Evolutionary conservation across 2,329 filamentous ascomycete genomes (phyloP).

Genomic region (Thermomyces lanuginosus): DNA sequence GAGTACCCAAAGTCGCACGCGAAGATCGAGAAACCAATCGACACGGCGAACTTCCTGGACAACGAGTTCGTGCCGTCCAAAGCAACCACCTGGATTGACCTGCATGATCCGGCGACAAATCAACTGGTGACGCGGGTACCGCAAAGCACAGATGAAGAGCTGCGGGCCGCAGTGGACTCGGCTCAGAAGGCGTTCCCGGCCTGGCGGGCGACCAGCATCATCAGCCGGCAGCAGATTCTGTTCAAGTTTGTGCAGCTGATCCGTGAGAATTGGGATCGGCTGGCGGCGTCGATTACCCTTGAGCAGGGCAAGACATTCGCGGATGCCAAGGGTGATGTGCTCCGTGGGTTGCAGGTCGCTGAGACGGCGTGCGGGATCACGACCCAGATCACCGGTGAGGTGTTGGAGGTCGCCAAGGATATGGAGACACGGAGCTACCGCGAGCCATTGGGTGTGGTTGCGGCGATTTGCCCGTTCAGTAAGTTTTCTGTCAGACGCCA

Average conservation of each 20-base stretch:
- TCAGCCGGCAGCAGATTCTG: conserved; percentile 46
- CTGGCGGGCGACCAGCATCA: conserved; percentile 45
- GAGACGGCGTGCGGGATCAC: conserved; percentile 53
- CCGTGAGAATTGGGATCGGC: conserved; percentile 47
- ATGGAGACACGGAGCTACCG: conserved; percentile 53
- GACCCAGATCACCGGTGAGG: conserved; percentile 47
- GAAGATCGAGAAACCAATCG: conserved; percentile 36
- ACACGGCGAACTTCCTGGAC: conserved; percentile 49
- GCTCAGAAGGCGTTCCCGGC: conserved; percentile 47
- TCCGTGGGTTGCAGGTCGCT: conserved; percentile 49
- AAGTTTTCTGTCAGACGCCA: conserved; percentile 17
- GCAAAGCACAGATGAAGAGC: conserved; percentile 48
- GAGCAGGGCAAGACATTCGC: conserved; percentile 55
- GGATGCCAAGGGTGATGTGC: conserved; percentile 50
- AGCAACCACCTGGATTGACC: conserved; percentile 45
- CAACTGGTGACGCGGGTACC: conserved; percentile 50
- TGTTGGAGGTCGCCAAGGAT: conserved; percentile 53
- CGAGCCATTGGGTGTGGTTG: conserved; percentile 48
- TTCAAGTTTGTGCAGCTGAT: conserved; percentile 51
- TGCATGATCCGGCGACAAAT: conserved; percentile 50
- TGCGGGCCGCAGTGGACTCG: conserved; percentile 44
- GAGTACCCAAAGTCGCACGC: conserved; percentile 42
- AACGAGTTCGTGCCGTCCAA: conserved; percentile 45
- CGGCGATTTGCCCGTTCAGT: conserved; percentile 52
- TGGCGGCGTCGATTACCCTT: conserved; percentile 48